Evolutionary conservation across 192 early-diverging fungal species (phyloP).

Genomic region (Dissophora globulifera): DNA sequence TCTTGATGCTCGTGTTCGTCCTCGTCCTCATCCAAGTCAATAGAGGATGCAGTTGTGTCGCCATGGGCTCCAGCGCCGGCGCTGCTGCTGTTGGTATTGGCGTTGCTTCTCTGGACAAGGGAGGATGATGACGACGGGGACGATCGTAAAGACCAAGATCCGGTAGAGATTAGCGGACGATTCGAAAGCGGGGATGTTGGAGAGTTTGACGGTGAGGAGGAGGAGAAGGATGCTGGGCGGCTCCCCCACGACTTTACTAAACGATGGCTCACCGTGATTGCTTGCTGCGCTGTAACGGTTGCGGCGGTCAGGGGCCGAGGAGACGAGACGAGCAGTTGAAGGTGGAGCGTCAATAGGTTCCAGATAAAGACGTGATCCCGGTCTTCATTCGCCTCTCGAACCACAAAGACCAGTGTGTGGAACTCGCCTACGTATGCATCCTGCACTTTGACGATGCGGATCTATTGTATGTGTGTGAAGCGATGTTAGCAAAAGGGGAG

Average conservation of each 20-base stretch:
- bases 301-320: slow-evolving; percentile 39
- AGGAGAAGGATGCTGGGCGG: too few species aligned
- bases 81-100: too few species aligned
- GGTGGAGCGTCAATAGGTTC: slow-evolving; percentile 43
- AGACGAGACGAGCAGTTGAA: slow-evolving; percentile 40
- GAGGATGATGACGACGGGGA: slow-evolving; percentile 30
- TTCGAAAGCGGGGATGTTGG: slow-evolving; percentile 8
- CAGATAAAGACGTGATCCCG: slow-evolving; percentile 49
- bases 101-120: slow-evolving; percentile 23
- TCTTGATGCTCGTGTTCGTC: slow-evolving; percentile 11
- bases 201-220: background rate
- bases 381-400: slow-evolving; percentile 31
- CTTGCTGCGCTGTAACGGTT: slow-evolving; percentile 51
- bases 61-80: too few species aligned
- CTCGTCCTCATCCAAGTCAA: slow-evolving; percentile 24
- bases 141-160: slow-evolving; percentile 33
- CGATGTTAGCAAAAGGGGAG: too few species aligned
- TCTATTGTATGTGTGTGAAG: too few species aligned
- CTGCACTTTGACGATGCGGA: slow-evolving; percentile 47
- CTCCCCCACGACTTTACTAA: slow-evolving; percentile 55
- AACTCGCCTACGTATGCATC: slow-evolving; percentile 48
- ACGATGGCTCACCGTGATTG: slow-evolving; percentile 56
- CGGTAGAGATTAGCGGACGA: slow-evolving; percentile 46
- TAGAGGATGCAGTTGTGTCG: slow-evolving; percentile 7
- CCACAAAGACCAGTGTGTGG: slow-evolving; percentile 35